A percentile compares a stretch with the other conserved stretches of the same genome.
Conservation (phyloP, 2,329 filamentous ascomycete genomes). For the Alternaria conjuncta region DNA sequence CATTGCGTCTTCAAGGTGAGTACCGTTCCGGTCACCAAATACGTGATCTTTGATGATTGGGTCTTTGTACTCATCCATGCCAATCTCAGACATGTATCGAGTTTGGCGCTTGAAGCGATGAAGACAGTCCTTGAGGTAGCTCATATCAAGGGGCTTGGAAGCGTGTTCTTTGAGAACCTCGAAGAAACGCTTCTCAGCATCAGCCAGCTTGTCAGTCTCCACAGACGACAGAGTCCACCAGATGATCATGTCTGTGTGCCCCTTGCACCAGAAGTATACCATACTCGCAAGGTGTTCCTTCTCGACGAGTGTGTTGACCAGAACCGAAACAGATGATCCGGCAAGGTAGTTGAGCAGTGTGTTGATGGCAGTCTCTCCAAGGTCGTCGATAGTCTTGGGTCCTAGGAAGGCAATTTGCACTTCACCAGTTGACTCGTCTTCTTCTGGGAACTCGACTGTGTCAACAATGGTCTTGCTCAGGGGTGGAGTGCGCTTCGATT, state of each 20-base stretch:
- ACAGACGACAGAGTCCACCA: conserved; percentile 88
- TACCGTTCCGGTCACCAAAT: conserved; percentile 85
- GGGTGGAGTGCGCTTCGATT: conserved; percentile 78
- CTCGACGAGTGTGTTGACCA: conserved; percentile 93
- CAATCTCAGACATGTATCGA: conserved; percentile 83
- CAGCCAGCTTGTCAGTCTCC: conserved; percentile 80
- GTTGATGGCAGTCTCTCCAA: conserved; percentile 71
- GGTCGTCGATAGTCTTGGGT: conserved; percentile 75
- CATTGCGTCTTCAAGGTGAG: conserved; percentile 50
- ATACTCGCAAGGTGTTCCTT: conserved; percentile 90
- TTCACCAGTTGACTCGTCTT: conserved; percentile 92
- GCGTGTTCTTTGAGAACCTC: conserved; percentile 82
- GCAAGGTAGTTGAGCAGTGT: conserved; percentile 85
- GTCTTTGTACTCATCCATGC: conserved; percentile 79
- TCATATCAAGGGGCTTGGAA: conserved; percentile 82
- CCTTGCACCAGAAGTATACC: conserved; percentile 79
- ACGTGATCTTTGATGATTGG: conserved; percentile 92
- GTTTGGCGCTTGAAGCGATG: conserved; percentile 79
- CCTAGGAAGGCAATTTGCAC: conserved; percentile 87
- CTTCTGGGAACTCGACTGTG: conserved; percentile 90
- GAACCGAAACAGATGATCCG: conserved; percentile 87
- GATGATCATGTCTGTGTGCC: conserved; percentile 80
- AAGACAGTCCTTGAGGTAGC: conserved; percentile 87
- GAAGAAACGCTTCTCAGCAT: conserved; percentile 85
- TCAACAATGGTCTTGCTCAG: conserved; percentile 76